Evolutionary conservation across 129 eudicot genomes (phyloP).

Genomic region (Helianthus annuus): HanXRQr2.0-SUNRISE NC_035440.2:57993315-57993814

Average conservation of each 20-base stretch:
- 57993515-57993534: slow-evolving; percentile 72
- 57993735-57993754: slow-evolving; percentile 38
- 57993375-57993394: slow-evolving; percentile 73
- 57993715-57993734: slow-evolving; percentile 44
- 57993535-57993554: slow-evolving; percentile 69
- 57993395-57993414: slow-evolving; percentile 91
- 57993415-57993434: slow-evolving; percentile 40
- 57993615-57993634: slow-evolving; percentile 12
- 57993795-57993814: slow-evolving; percentile 59
- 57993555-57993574: slow-evolving; percentile 76
- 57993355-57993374: slow-evolving; percentile 85
- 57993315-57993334: background rate
- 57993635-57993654: slow-evolving; percentile 8
- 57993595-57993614: slow-evolving; percentile 15
- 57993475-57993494: background rate
- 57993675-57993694: slow-evolving; percentile 78
- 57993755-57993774: background rate
- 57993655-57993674: slow-evolving; percentile 72
- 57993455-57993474: background rate
- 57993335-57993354: background rate
- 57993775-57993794: background rate
- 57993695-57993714: slow-evolving; percentile 63
- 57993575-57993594: slow-evolving; percentile 18
- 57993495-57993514: slow-evolving; percentile 10
- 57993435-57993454: slow-evolving; percentile 1